These are phyloP conservation scores for Ceratocystis lukuohia DNA, from an alignment of 2,329 filamentous ascomycete genomes.

Conservation along the genomic window DNA sequence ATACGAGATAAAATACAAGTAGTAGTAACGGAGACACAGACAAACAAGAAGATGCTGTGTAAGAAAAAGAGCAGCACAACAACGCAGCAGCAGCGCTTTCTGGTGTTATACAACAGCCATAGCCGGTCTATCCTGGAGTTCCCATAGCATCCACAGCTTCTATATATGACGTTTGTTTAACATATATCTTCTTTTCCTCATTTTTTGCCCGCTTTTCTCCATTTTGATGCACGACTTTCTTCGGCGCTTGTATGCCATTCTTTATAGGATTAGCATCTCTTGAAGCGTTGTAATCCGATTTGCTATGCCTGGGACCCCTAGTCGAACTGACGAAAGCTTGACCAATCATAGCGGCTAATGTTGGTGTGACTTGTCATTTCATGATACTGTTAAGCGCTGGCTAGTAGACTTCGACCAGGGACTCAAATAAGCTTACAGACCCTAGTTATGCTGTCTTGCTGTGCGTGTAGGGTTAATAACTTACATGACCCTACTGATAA, in stretches of 20 bases:
- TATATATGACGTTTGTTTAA: neutral
- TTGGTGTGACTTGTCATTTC: neutral
- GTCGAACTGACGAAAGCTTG: neutral
- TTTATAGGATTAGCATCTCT: neutral
- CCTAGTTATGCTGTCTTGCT: neutral
- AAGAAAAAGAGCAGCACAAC: neutral
- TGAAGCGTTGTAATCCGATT: neutral
- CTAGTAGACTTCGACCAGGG: neutral
- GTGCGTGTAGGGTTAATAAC: neutral
- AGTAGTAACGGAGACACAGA: neutral
- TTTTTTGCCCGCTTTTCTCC: neutral
- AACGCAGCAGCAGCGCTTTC: neutral
- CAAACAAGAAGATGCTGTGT: constrained; percentile 1
- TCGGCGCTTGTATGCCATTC: constrained; percentile 2
- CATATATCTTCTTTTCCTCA: neutral
- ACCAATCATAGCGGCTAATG: neutral
- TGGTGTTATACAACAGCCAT: neutral
- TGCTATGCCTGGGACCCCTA: neutral
- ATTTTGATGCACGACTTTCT: neutral
- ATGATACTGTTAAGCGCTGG: constrained; percentile 2
- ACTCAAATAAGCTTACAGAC: neutral
- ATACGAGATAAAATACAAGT: neutral
- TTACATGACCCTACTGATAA: neutral
- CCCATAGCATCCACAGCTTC: neutral
- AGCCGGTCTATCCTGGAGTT: neutral